Evolutionary conservation across 2,329 filamentous ascomycete genomes (phyloP).

Genomic region (Microdochium paspali): DNA sequence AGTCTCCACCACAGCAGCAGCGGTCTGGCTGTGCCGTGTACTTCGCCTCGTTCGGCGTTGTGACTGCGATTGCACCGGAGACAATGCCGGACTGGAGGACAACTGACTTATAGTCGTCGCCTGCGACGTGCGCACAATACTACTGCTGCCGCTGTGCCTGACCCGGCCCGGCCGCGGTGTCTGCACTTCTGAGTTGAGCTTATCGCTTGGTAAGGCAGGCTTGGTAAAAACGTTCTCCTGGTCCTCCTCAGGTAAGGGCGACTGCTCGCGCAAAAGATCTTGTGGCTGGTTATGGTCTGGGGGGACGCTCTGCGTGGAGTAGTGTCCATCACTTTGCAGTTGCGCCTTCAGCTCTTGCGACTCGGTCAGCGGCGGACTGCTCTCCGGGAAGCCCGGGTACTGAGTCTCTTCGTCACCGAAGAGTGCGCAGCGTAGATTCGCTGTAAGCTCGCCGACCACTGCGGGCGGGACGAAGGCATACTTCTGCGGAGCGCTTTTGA

Average conservation of each 20-base stretch:
- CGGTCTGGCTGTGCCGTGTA: conserved; percentile 4
- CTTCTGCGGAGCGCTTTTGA: conserved; percentile 37
- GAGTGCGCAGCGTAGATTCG: conserved; percentile 44
- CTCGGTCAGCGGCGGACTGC: conserved; percentile 21
- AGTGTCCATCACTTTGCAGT: conserved; percentile 33
- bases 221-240: conserved; percentile 4
- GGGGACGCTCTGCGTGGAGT: conserved; percentile 23
- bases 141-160: conserved; percentile 1
- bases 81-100: conserved; percentile 20
- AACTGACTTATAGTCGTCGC: conserved; percentile 30
- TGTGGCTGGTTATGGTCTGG: background rate
- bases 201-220: conserved; percentile 2
- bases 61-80: conserved; percentile 15
- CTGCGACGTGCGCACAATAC: conserved; percentile 27
- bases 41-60: background rate
- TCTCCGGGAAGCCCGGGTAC: conserved; percentile 6
- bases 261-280: background rate
- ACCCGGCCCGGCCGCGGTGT: conserved; percentile 6
- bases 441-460: conserved; percentile 46
- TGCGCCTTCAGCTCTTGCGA: conserved; percentile 45
- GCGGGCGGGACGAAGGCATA: conserved; percentile 47
- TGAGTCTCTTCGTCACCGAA: conserved; percentile 24
- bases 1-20: background rate
- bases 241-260: conserved; percentile 2
- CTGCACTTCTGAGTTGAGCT: conserved; percentile 1